phyloP scores from a whole-genome alignment of 306 rosid species.

The Prunus kanzakura region DNA sequence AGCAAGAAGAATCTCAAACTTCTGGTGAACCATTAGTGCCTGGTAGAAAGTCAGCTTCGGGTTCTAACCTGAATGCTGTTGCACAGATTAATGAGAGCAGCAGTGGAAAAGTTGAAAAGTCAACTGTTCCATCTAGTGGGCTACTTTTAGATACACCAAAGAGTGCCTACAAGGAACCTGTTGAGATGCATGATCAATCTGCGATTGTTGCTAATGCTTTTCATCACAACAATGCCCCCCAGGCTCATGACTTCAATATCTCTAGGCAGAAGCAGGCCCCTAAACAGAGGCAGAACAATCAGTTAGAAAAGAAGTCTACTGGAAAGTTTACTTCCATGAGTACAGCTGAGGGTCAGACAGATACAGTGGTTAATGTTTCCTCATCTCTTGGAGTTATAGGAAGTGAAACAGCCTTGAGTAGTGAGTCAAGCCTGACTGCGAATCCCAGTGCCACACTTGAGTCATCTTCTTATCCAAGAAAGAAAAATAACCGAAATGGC shows the following conservation, averaged over 20 bases:
- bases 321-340: slow-evolving; percentile 40
- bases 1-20: slow-evolving; percentile 48
- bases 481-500: slow-evolving; percentile 58
- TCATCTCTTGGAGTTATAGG: slow-evolving; percentile 36
- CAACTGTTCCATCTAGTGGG: slow-evolving; percentile 34
- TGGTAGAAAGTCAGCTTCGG: slow-evolving; percentile 29
- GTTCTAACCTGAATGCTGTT: slow-evolving; percentile 28
- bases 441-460: slow-evolving; percentile 38
- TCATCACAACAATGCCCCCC: slow-evolving; percentile 30
- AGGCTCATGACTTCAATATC: slow-evolving; percentile 43
- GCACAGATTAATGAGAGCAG: slow-evolving; percentile 34
- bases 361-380: slow-evolving; percentile 26
- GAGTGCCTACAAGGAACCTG: slow-evolving; percentile 36
- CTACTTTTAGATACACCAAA: slow-evolving; percentile 29
- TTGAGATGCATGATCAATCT: slow-evolving; percentile 34
- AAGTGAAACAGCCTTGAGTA: slow-evolving; percentile 27
- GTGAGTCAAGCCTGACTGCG: slow-evolving; percentile 32
- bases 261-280: slow-evolving; percentile 60
- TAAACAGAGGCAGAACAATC: slow-evolving; percentile 59
- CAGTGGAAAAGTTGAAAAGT: slow-evolving; percentile 29
- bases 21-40: slow-evolving; percentile 27
- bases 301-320: slow-evolving; percentile 35
- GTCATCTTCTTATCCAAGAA: slow-evolving; percentile 51
- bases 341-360: slow-evolving; percentile 29
- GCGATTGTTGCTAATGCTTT: slow-evolving; percentile 33